phyloP scores from a whole-genome alignment of 2,329 filamentous ascomycete species.

The Arthroderma sp. region DNA sequence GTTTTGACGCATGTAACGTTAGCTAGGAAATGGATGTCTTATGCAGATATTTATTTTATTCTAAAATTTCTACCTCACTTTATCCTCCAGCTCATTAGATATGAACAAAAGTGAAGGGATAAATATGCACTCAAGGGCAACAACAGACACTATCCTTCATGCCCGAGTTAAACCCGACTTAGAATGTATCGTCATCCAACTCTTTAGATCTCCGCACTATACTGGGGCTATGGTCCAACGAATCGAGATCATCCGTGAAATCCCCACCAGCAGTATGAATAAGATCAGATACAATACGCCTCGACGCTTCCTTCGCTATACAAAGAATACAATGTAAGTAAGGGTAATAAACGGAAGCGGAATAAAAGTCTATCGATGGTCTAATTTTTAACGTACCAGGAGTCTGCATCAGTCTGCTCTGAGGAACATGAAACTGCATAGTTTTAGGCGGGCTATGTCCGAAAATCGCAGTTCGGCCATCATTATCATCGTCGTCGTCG shows the following conservation, averaged over 20 bases:
- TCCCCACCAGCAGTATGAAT: slow-evolving; percentile 29
- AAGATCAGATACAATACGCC: slow-evolving; percentile 36
- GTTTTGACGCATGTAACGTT: too few relatives aligned
- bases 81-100: too few relatives aligned
- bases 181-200: slow-evolving; percentile 37
- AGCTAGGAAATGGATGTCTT: too few relatives aligned
- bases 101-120: too few relatives aligned
- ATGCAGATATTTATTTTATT: too few relatives aligned
- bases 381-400: slow-evolving; percentile 28
- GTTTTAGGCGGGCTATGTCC: slow-evolving; percentile 81
- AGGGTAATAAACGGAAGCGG: neutral
- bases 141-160: neutral
- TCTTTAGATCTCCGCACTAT: slow-evolving; percentile 28
- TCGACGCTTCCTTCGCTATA: slow-evolving; percentile 37
- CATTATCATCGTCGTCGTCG: slow-evolving; percentile 45
- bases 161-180: slow-evolving; percentile 6
- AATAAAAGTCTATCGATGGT: neutral
- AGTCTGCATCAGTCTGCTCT: slow-evolving; percentile 36
- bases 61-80: too few relatives aligned
- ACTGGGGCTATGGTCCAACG: slow-evolving; percentile 31
- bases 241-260: slow-evolving; percentile 19
- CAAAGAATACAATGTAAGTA: neutral
- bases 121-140: too few relatives aligned
- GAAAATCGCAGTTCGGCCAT: slow-evolving; percentile 44
- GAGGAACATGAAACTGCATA: slow-evolving; percentile 40